Percentiles rank a stretch among this genome's conserved stretches.
Conservation (phyloP, 169 alveolate species). For the Eimeria necatrix region DNA sequence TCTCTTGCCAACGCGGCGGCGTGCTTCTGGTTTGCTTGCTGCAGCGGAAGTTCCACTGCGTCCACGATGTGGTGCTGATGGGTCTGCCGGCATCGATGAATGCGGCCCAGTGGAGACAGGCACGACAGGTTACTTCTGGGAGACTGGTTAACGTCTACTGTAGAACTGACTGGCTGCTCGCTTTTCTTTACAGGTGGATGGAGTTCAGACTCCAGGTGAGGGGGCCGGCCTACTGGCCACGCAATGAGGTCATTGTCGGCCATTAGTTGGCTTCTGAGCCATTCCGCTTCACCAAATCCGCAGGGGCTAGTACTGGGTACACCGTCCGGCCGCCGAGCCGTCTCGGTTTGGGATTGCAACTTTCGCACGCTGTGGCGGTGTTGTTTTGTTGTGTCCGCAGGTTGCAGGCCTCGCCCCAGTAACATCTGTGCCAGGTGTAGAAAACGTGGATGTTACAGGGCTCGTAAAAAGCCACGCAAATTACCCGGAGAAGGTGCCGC, state of each 20-base stretch:
- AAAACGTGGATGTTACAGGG: constrained; percentile 82
- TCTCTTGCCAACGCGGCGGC: background rate
- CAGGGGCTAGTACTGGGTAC: background rate
- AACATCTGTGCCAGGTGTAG: constrained; percentile 82
- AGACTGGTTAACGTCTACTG: constrained; percentile 93
- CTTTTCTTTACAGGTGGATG: constrained; percentile 94
- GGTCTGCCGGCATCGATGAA: constrained; percentile 94
- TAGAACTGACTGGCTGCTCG: constrained; percentile 94
- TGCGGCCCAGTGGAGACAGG: constrained; percentile 90
- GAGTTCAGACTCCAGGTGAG: constrained; percentile 90
- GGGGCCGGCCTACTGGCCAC: too few species aligned
- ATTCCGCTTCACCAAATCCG: too few species aligned
- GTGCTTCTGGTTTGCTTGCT: background rate
- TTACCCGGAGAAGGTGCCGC: constrained; percentile 80
- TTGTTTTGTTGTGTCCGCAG: background rate
- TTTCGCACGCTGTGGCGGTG: background rate
- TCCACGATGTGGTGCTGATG: constrained; percentile 91
- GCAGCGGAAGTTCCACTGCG: constrained; percentile 86
- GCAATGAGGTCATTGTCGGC: too few species aligned
- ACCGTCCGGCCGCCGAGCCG: background rate
- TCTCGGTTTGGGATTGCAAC: background rate
- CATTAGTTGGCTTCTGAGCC: too few species aligned
- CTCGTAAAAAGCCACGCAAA: constrained; percentile 83
- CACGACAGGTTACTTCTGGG: constrained; percentile 93
- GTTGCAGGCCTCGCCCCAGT: constrained; percentile 86